Evolutionary conservation across 495 filamentous ascomycete genomes (phyloP).

Genomic region (Penicillium paxilli): DNA sequence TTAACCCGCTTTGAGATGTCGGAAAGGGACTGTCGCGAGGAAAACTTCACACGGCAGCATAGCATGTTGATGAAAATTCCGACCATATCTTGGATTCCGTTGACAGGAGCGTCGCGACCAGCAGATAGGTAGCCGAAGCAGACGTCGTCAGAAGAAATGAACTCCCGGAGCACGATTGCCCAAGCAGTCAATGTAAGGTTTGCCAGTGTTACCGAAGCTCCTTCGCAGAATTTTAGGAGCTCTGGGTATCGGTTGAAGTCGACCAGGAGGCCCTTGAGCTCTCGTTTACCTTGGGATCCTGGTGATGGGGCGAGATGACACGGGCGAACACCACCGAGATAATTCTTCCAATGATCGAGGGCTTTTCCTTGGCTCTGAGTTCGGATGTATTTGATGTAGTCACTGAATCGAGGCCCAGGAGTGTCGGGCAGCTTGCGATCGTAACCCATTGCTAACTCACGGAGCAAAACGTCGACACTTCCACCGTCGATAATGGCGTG

Average conservation of each 20-base stretch:
- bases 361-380: slow-evolving; percentile 35
- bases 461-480: slow-evolving; percentile 40
- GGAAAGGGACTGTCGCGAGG: slow-evolving; percentile 28
- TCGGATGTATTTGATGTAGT: slow-evolving; percentile 54
- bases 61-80: slow-evolving; percentile 60
- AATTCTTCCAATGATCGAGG: slow-evolving; percentile 48
- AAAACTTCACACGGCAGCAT: slow-evolving; percentile 51
- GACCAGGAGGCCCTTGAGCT: slow-evolving; percentile 33
- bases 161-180: slow-evolving; percentile 54
- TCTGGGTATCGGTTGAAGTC: slow-evolving; percentile 40
- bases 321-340: slow-evolving; percentile 26
- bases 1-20: slow-evolving; percentile 48
- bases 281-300: slow-evolving; percentile 12
- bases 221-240: slow-evolving; percentile 47
- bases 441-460: slow-evolving; percentile 47
- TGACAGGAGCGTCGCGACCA: slow-evolving; percentile 49
- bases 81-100: slow-evolving; percentile 52
- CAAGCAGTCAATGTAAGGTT: slow-evolving; percentile 56
- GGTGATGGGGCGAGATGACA: slow-evolving; percentile 20
- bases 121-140: slow-evolving; percentile 58
- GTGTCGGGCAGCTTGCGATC: slow-evolving; percentile 35
- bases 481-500: slow-evolving; percentile 53
- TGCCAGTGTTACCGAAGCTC: slow-evolving; percentile 48
- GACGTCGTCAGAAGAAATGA: slow-evolving; percentile 54
- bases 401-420: slow-evolving; percentile 52